Evolutionary conservation across 768 basidiomycete genomes (phyloP), one percentile per base, ranked within the genome.

Genomic region (Leccinum subtestaceum): DNA sequence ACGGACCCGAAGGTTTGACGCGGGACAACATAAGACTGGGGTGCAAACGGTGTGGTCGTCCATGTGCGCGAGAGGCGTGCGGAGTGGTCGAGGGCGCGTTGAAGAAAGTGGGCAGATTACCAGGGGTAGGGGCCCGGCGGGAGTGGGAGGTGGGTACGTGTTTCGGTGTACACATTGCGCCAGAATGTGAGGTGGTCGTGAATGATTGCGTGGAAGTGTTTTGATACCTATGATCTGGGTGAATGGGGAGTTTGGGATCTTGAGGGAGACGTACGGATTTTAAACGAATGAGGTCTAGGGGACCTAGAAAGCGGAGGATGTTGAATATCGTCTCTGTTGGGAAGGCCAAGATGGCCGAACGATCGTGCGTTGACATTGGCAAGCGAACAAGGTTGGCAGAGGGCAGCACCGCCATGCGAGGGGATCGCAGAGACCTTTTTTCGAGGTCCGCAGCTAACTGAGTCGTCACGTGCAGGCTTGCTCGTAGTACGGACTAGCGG

Each of bases 221-320:
- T 66, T 43, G 57, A 67, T 2, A 63, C 61, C 66, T 69, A 12
- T 31, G 23, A 9, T n/a, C n/a, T 48, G 19, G 40, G n/a, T 50
- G 5, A 13, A 40, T 5, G n/a, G 32, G n/a, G 17, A 13, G n/a
- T 21, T 25, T 17, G 2, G 2, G 36, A 4, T 6, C n/a, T 12
- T 3, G 25, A 6, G 7, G 12, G 31, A 23, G 19, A 53, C 66
- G 11, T 54, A 66, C 67, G 9, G 45, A 34, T 57, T 31, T 59
- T n/a, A 68, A 40, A 56, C 52, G 53, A 13, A 66, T 58, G 8
- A 67, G 25, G 17, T 66, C 64, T 40, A 19, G 57, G 13, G 64
- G 56, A 10, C 3, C 48, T 2, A 59, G 5, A 31, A 27, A 47
- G 19, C 34, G 47, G 3, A 36, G 27, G 7, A 27, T 27, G 27